A percentile compares a stretch with the other conserved stretches of the same genome.
These are phyloP conservation scores for Fusarium camptoceras DNA, from an alignment of 2,329 filamentous ascomycete species.

Conservation along the genomic window DNA sequence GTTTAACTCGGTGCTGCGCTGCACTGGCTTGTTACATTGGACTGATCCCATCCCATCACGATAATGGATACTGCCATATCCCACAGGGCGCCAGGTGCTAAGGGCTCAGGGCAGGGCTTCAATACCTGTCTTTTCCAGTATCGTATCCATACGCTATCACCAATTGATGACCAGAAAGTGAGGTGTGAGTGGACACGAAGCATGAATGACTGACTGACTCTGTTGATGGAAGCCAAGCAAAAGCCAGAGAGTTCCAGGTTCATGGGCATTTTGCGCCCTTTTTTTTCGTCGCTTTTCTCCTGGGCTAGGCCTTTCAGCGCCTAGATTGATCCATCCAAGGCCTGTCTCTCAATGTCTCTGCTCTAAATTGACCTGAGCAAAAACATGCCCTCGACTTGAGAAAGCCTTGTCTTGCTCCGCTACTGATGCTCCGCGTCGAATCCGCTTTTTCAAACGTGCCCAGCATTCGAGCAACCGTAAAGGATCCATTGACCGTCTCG, in stretches of 20 bases:
- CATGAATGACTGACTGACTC: constrained; percentile 13
- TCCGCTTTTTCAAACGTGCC: constrained; percentile 31
- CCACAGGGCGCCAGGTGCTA: constrained; percentile 32
- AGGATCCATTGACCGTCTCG: constrained; percentile 34
- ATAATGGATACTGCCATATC: background rate
- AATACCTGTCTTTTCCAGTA: background rate
- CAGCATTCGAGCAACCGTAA: constrained; percentile 25
- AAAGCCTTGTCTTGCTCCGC: constrained; percentile 28
- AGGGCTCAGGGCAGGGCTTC: constrained; percentile 42
- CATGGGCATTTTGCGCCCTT: constrained; percentile 27
- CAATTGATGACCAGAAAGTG: constrained; percentile 16
- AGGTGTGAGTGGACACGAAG: constrained; percentile 34
- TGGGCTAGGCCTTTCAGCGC: constrained; percentile 25
- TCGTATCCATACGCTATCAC: constrained; percentile 8
- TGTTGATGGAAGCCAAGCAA: constrained; percentile 22
- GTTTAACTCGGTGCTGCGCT: constrained; percentile 21
- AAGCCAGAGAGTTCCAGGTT: constrained; percentile 5
- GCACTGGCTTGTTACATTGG: constrained; percentile 32
- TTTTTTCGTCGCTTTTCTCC: constrained; percentile 21
- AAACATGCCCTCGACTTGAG: constrained; percentile 6
- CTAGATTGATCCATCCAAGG: constrained; percentile 43
- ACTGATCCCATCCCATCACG: background rate
- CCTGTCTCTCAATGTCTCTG: background rate
- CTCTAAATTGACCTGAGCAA: background rate
- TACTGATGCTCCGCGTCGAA: constrained; percentile 27